Evolutionary conservation across 495 filamentous ascomycete species (phyloP).

Genomic region (Delitschia confertaspora): DNA sequence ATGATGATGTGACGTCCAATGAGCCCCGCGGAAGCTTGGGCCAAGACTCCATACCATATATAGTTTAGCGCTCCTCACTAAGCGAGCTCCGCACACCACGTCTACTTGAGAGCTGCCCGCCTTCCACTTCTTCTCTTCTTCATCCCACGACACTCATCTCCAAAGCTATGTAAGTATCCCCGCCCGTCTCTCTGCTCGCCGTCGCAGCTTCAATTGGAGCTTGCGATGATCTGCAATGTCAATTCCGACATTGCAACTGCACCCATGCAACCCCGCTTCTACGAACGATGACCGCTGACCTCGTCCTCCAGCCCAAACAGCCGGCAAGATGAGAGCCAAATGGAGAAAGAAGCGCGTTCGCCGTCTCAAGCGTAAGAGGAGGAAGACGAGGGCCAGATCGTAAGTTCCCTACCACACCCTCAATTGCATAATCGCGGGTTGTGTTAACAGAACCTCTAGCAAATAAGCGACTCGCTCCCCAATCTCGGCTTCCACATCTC

Average conservation of each 20-base stretch:
- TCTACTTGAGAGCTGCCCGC: background rate
- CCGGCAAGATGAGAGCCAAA: slow-evolving; percentile 87
- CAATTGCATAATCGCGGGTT: background rate
- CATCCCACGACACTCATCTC: slow-evolving; percentile 29
- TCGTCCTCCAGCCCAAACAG: slow-evolving; percentile 22
- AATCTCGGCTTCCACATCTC: slow-evolving; percentile 23
- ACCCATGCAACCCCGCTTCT: background rate
- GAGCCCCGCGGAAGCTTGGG: no score
- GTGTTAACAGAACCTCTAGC: slow-evolving; percentile 27
- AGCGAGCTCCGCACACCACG: slow-evolving; percentile 24
- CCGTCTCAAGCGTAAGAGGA: slow-evolving; percentile 96
- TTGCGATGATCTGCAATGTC: no score
- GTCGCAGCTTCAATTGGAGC: background rate
- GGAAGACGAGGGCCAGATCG: slow-evolving; percentile 95
- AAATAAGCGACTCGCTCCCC: slow-evolving; percentile 36
- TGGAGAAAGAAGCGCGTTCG: slow-evolving; percentile 99
- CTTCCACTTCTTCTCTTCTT: slow-evolving; percentile 13
- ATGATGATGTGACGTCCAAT: background rate
- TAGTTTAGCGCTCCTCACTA: slow-evolving; percentile 10
- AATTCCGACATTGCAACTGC: no score
- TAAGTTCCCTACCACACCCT: slow-evolving; percentile 40
- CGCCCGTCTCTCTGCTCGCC: background rate
- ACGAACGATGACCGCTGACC: slow-evolving; percentile 36
- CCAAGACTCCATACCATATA: slow-evolving; percentile 4
- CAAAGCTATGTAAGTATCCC: slow-evolving; percentile 26